Evolutionary conservation across 169 alveolate species (phyloP).

Genomic region (Amoebophrya sp.): DNA sequence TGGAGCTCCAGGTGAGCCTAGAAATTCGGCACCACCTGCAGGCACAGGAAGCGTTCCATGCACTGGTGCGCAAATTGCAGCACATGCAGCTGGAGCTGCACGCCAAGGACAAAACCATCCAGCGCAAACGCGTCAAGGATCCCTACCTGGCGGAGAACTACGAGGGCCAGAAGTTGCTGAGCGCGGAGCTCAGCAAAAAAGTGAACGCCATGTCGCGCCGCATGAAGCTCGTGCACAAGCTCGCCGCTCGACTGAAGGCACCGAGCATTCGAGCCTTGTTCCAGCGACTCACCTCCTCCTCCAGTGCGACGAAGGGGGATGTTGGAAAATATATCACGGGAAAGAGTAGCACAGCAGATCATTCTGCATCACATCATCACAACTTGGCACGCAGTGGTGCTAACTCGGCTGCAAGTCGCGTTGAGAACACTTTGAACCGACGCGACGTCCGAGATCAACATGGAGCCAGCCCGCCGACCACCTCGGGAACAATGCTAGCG

Average conservation of each 20-base stretch:
- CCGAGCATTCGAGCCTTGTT: background rate
- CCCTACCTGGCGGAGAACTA: background rate
- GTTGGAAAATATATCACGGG: too few relatives aligned
- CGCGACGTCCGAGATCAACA: too few relatives aligned
- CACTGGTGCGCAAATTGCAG: background rate
- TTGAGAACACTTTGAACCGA: too few relatives aligned
- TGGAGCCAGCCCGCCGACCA: too few relatives aligned
- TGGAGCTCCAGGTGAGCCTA: background rate
- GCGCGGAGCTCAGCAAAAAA: background rate
- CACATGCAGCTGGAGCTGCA: background rate
- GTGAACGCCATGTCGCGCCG: background rate
- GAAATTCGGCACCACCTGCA: background rate
- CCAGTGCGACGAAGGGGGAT: too few relatives aligned
- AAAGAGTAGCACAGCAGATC: too few relatives aligned
- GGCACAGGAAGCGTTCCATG: background rate
- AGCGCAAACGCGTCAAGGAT: background rate
- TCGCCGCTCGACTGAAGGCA: background rate
- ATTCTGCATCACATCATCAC: too few relatives aligned
- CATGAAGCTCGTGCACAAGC: background rate
- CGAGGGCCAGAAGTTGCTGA: background rate
- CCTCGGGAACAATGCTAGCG: too few relatives aligned
- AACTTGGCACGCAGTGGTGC: too few relatives aligned
- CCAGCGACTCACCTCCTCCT: background rate
- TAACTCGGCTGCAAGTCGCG: too few relatives aligned
- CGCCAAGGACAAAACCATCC: background rate